Base-by-base conservation (phyloP, 306 rosid genomes). In the Lagenaria siceraria region DNA sequence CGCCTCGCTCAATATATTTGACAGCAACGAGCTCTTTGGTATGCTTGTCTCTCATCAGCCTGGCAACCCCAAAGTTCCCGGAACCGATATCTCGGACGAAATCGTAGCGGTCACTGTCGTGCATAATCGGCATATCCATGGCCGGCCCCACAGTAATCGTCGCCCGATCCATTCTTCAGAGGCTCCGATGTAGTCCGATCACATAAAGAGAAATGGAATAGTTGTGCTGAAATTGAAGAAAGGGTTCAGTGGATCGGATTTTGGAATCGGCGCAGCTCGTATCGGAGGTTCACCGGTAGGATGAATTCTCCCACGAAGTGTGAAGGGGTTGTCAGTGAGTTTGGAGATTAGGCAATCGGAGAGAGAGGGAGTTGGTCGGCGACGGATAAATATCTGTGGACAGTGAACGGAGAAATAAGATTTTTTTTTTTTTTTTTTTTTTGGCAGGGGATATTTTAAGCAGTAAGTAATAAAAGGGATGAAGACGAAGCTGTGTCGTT, bases 21-120 rank as follows among this genome's bases (percentile, higher is more conserved):
- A 94, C 97, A 65, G 98, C 98, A 18, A 94, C 93, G 51, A 92
- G 97, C 70, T 92, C 97, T 79, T 80, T 86, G 61, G 97, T 89
- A 66, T 83, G 96, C 82, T 86, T 92, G 61, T 94, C 98, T 22
- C 85, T 87, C 98, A 94, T 91, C 49, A 94, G 81, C 90, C 97
- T 89, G 0, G 98, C 96, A 4, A 94, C 89, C 9, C 91, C 98
- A 82, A 94, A 94, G 80, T 91, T 94, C 2, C 98, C 98, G 24
- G 97, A 89, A 15, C 98, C 97, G 64, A 94, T 94, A 75, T 90
- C 95, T 13, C 90, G 86, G 51, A 94, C 92, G 36, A 90, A 82
- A 82, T 94, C 98, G 76, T 94, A 94, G 10, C 96, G 87, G 79
- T 94, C 95, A 40, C 98, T 94, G 31, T 90, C 95, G 83, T 94